Base-by-base conservation (phyloP, 768 basidiomycete genomes). In the Neoboletus magnificus region DNA sequence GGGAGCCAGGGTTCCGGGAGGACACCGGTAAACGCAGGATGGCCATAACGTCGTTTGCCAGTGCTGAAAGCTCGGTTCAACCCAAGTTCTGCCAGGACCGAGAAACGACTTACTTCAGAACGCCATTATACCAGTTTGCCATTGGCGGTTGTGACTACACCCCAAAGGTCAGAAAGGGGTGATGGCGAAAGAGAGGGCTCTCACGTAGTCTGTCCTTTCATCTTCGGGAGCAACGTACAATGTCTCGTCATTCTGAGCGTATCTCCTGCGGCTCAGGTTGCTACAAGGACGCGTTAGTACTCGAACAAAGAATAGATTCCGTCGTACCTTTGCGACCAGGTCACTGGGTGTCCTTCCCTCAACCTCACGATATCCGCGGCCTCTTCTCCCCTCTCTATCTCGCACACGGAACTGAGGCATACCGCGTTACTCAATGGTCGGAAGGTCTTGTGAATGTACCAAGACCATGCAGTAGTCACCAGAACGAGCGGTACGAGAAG, bases 1-100 rank as follows among this genome's bases (percentile, higher is more conserved):
- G 95, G 95, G 4, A 98, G 80, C 96, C 96, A 98, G 0, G 96
- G 95, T 55, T 88, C 85, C 3, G 96, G 96, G 0, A 98, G 81
- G 5, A 90, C 82, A 2, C 96, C 96, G n/a, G 88, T 92, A 22
- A 98, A 79, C 1, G 93, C 96, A 4, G 96, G 96, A 68, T 98
- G 96, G 0, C 91, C 94, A 62, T 98, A 98, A 40, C 95, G 85
- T 48, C 91, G 78, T 70, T 95, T 93, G 11, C 93, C 93, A n/a
- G 94, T 97, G 68, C 91, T 93, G 58, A 33, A 37, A 41, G 29
- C 15, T 40, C 25, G 49, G 45, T 58, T 63, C 54, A 64, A 43
- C 22, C 12, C 16, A 6, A 25, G 9, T 15, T 10, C 27, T 1
- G 29, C 18, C 13, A 23, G 12, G 15, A 13, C 22, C 23, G 12